Conservation (phyloP, 768 basidiomycete species). For the Mycena filopes region DNA sequence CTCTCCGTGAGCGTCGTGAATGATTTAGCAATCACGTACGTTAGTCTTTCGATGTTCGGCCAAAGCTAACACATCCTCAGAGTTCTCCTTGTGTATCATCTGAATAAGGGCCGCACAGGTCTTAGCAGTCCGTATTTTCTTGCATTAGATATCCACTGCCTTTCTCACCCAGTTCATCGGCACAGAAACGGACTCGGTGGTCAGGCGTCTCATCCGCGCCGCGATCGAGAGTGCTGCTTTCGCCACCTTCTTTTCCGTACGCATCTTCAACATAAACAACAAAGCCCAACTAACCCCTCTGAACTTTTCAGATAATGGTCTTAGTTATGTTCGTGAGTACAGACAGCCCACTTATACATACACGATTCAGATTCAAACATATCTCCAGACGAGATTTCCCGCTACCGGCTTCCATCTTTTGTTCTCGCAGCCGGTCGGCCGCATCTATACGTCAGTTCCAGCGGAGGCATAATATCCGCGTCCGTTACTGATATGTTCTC, state of each 20-base stretch:
- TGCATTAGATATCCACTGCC: neutral
- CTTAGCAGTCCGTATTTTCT: neutral
- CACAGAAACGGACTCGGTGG: conserved; percentile 8
- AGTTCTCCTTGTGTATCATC: conserved; percentile 3
- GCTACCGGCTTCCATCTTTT: conserved; percentile 2
- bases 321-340: conserved; percentile 6
- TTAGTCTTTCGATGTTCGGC: neutral
- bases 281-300: neutral
- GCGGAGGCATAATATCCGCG: no score
- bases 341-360: neutral
- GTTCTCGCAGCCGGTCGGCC: conserved; percentile 21
- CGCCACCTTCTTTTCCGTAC: conserved; percentile 21
- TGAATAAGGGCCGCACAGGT: conserved; percentile 6
- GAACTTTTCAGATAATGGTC: conserved; percentile 11
- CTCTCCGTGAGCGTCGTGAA: conserved; percentile 12
- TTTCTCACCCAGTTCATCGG: neutral
- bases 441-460: conserved; percentile 21
- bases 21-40: conserved; percentile 26
- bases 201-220: conserved; percentile 15
- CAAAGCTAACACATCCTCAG: neutral
- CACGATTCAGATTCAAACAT: neutral
- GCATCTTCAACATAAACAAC: neutral
- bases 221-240: conserved; percentile 22
- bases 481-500: neutral
- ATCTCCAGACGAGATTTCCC: conserved; percentile 4